These are phyloP conservation scores for Chlorella variabilis DNA, from an alignment of 163 green algal species.

Conservation along the genomic window DNA sequence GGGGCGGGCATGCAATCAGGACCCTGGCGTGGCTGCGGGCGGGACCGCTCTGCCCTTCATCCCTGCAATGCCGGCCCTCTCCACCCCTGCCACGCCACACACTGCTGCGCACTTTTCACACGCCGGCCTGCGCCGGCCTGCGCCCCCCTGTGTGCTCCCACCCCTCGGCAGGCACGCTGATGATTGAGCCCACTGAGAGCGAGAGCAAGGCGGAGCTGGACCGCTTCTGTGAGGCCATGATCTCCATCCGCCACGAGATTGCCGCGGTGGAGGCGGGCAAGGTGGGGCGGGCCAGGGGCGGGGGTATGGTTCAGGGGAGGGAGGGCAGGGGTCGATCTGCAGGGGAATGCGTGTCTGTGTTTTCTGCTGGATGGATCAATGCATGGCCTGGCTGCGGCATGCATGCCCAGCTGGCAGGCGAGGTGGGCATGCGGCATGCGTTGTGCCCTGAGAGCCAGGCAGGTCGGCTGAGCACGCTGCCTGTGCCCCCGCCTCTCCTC, in stretches of 20 bases:
- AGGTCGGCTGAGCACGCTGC: too few species aligned
- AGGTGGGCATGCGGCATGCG: not conserved
- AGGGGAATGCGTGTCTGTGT: too few species aligned
- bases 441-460: too few species aligned
- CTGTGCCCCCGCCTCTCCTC: not conserved
- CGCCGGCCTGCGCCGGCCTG: not conserved
- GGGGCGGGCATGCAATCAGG: not conserved
- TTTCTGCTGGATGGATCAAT: too few species aligned
- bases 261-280: constrained; percentile 84
- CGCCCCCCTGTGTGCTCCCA: not conserved
- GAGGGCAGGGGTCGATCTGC: not conserved
- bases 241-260: constrained; percentile 96
- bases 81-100: not conserved
- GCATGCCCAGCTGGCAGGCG: not conserved
- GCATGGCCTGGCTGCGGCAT: too few species aligned
- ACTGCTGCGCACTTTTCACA: not conserved
- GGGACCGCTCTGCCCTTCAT: too few species aligned
- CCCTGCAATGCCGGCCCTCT: too few species aligned
- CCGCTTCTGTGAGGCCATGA: constrained; percentile 96
- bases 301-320: too few species aligned
- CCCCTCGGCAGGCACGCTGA: constrained; percentile 84
- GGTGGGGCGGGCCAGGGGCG: constrained; percentile 38
- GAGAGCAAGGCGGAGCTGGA: constrained; percentile 93
- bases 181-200: constrained; percentile 98
- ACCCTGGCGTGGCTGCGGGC: not conserved